Conservation (phyloP, 495 filamentous ascomycete species). For the Xylona heveae region DNA sequence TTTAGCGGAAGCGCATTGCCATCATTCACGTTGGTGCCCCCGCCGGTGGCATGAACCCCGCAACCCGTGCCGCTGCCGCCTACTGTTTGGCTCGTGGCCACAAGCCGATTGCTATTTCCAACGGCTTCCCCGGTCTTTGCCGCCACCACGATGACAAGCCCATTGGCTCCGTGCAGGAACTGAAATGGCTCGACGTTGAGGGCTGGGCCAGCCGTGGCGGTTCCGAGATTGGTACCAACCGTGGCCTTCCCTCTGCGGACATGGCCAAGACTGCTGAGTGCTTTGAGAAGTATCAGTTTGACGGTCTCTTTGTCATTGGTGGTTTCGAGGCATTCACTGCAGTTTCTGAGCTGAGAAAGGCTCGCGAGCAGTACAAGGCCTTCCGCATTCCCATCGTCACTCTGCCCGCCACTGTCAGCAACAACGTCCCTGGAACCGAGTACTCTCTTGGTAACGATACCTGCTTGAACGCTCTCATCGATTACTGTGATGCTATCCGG, state of each 20-base stretch:
- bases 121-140: constrained; percentile 88
- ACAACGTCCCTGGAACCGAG: constrained; percentile 96
- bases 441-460: constrained; percentile 95
- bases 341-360: constrained; percentile 65
- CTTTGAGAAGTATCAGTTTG: constrained; percentile 71
- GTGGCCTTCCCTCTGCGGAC: constrained; percentile 66
- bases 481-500: constrained; percentile 92
- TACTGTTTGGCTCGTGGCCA: constrained; percentile 92
- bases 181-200: constrained; percentile 87
- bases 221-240: constrained; percentile 95
- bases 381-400: constrained; percentile 88
- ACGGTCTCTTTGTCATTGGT: constrained; percentile 80
- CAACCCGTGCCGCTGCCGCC: constrained; percentile 83
- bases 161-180: constrained; percentile 57
- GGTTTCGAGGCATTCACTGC: constrained; percentile 96
- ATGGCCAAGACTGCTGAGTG: constrained; percentile 65
- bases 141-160: constrained; percentile 75
- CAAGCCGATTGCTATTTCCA: constrained; percentile 77
- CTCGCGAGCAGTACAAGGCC: constrained; percentile 50
- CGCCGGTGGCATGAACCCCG: constrained; percentile 97
- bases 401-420: constrained; percentile 90
- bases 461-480: constrained; percentile 86
- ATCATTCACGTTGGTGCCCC: constrained; percentile 96
- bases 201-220: constrained; percentile 91
- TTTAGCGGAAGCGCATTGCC: constrained; percentile 70